These are phyloP conservation scores for Echeveria elegans DNA, from an alignment of 164 flowering plant genomes.

Conservation along the genomic window DNA sequence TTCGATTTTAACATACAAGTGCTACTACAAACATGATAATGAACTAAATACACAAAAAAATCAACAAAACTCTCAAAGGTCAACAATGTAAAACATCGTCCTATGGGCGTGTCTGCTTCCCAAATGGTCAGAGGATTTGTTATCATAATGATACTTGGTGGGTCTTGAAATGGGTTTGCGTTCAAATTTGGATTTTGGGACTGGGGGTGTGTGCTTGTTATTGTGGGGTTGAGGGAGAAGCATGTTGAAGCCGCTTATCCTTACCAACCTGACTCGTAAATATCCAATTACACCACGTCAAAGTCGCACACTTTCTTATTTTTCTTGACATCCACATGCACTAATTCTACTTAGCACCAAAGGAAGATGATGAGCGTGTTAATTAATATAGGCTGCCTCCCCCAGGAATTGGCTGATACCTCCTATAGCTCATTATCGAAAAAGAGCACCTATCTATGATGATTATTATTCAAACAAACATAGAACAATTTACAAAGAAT, in stretches of 20 bases:
- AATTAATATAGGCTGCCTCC: too few species aligned
- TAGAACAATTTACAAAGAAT: too few species aligned
- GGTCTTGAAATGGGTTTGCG: neutral
- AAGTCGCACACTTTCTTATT: neutral
- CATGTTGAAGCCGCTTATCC: slow-evolving; percentile 4
- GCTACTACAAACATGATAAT: too few species aligned
- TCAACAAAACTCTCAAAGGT: too few species aligned
- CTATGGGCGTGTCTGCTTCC: neutral
- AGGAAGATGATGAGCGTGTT: neutral
- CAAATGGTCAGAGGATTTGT: neutral
- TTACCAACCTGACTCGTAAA: neutral
- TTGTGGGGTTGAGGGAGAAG: neutral
- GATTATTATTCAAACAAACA: neutral
- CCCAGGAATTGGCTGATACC: too few species aligned
- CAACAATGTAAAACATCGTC: neutral
- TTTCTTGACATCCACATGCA: neutral
- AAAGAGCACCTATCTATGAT: too few species aligned
- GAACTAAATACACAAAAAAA: too few species aligned
- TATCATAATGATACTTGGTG: neutral
- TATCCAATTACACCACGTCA: neutral
- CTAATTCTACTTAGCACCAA: neutral
- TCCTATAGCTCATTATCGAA: too few species aligned
- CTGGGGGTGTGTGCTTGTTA: neutral
- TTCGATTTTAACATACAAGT: too few species aligned
- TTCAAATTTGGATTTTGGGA: neutral